Conservation (phyloP, 805 yeast species). For the Cyberlindnera amylophila region DNA sequence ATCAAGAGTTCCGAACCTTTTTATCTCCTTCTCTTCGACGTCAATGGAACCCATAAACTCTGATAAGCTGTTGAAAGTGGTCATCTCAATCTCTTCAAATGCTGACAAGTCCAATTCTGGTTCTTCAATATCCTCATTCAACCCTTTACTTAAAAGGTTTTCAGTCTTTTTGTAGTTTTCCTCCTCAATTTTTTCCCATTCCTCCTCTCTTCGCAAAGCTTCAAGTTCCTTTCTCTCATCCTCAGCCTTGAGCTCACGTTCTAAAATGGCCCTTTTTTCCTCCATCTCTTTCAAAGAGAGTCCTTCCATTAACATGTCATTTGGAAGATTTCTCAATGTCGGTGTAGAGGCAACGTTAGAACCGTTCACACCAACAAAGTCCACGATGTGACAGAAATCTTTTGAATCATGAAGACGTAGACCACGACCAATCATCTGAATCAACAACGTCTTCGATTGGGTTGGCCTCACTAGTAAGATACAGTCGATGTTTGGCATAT, state of each 20-base stretch:
- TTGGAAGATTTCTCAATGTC: slow-evolving; percentile 37
- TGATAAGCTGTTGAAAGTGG: slow-evolving; percentile 37
- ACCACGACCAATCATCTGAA: slow-evolving; percentile 93
- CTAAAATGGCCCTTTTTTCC: slow-evolving; percentile 21
- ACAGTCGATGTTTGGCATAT: slow-evolving; percentile 84
- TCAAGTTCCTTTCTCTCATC: slow-evolving; percentile 4
- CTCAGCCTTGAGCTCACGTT: slow-evolving; percentile 15
- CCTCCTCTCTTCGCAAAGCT: slow-evolving; percentile 5
- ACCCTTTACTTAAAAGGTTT: background rate
- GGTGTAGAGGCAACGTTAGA: slow-evolving; percentile 56
- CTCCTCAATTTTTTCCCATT: slow-evolving; percentile 7
- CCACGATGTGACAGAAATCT: slow-evolving; percentile 66
- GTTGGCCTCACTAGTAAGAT: slow-evolving; percentile 80
- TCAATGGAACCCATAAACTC: slow-evolving; percentile 26
- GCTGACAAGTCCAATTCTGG: slow-evolving; percentile 5
- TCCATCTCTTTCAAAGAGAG: slow-evolving; percentile 32
- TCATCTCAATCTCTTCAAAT: slow-evolving; percentile 14
- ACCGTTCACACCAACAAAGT: slow-evolving; percentile 63
- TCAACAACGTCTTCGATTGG: slow-evolving; percentile 60
- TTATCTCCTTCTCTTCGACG: background rate
- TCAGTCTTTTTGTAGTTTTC: slow-evolving; percentile 1
- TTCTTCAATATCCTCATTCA: background rate
- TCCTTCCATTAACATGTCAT: slow-evolving; percentile 26
- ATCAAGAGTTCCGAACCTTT: slow-evolving; percentile 4
- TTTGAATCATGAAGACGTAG: slow-evolving; percentile 62